A percentile compares a stretch with the other conserved stretches of the same genome.
These are phyloP conservation scores for Peronospora destructor DNA, from an alignment of 352 stramenopile genomes.

Conservation along the genomic window DNA sequence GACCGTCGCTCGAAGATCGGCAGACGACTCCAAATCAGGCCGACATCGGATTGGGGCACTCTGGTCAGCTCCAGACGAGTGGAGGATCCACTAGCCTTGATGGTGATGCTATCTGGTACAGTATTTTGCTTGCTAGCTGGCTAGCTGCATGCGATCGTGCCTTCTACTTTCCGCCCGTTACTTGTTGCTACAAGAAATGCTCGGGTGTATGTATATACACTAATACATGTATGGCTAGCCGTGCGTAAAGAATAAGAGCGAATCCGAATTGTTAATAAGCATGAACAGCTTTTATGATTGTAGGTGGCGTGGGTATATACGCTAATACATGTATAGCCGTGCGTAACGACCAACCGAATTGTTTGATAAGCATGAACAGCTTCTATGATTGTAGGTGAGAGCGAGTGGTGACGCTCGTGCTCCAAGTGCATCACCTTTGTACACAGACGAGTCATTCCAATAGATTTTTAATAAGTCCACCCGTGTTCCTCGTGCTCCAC, in stretches of 20 bases:
- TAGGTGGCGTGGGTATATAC: conserved; percentile 29
- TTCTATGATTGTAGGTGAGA: conserved; percentile 19
- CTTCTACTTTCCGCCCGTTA: conserved; percentile 17
- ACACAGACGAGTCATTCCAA: neutral
- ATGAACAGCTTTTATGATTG: conserved; percentile 14
- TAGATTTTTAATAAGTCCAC: too few relatives aligned
- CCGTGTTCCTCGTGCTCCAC: too few relatives aligned
- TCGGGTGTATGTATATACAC: conserved; percentile 23
- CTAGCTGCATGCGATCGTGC: conserved; percentile 2
- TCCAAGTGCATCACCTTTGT: conserved; percentile 1
- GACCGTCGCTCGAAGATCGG: conserved; percentile 16
- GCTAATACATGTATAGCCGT: conserved; percentile 5
- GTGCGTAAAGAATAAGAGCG: conserved; percentile 8
- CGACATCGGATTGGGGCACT: neutral
- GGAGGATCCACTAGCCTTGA: conserved; percentile 3
- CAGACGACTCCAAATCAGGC: conserved; percentile 5
- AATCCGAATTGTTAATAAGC: conserved; percentile 21
- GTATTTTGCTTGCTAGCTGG: conserved; percentile 3
- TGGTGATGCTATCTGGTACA: neutral
- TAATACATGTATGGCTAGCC: conserved; percentile 1
- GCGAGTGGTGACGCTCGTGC: conserved; percentile 3
- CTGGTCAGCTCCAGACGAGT: neutral
- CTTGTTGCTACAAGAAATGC: conserved; percentile 26
- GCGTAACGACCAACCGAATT: conserved; percentile 16
- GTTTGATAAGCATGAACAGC: conserved; percentile 23